phyloP scores from a whole-genome alignment of 495 filamentous ascomycete species.

The Apodospora peruviana region DNA sequence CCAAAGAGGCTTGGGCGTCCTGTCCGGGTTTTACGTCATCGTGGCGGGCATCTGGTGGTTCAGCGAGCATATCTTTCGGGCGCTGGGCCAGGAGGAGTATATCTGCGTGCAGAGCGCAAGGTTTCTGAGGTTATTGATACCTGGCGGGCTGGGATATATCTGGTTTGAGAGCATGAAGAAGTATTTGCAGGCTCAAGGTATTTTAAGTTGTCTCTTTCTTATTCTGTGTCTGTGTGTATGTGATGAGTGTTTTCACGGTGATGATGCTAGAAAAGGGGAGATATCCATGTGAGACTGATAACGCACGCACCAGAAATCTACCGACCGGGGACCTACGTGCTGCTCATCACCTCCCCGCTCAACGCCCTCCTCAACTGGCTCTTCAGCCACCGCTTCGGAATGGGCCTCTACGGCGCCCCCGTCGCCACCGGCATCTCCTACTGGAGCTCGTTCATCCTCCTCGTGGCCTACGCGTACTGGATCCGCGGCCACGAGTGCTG shows the following conservation, averaged over 20 bases:
- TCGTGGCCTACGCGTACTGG: slow-evolving; percentile 71
- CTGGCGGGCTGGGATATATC: slow-evolving; percentile 83
- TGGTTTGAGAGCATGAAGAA: slow-evolving; percentile 93
- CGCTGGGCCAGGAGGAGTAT: slow-evolving; percentile 72
- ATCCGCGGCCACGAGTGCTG: slow-evolving; percentile 71
- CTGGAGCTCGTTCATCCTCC: slow-evolving; percentile 75
- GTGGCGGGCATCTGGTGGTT: slow-evolving; percentile 72
- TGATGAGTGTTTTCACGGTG: background rate
- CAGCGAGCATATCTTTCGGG: slow-evolving; percentile 69
- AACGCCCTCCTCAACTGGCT: slow-evolving; percentile 74
- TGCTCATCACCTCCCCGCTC: slow-evolving; percentile 76
- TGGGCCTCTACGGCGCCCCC: slow-evolving; percentile 75
- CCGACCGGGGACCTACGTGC: slow-evolving; percentile 79
- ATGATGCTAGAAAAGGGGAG: background rate
- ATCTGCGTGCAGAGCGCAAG: slow-evolving; percentile 69
- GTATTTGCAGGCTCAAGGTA: slow-evolving; percentile 85
- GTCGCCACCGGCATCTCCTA: slow-evolving; percentile 81
- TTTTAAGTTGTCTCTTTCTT: background rate
- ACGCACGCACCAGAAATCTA: slow-evolving; percentile 60
- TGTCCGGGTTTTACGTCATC: slow-evolving; percentile 70
- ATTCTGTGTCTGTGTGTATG: background rate
- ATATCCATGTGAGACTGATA: background rate
- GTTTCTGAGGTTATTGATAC: slow-evolving; percentile 74
- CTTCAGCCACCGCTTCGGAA: slow-evolving; percentile 64
- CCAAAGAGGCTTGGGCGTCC: slow-evolving; percentile 71